Evolutionary conservation across 2,329 filamentous ascomycete genomes (phyloP).

Genomic region (Claviceps humidiphila): DNA sequence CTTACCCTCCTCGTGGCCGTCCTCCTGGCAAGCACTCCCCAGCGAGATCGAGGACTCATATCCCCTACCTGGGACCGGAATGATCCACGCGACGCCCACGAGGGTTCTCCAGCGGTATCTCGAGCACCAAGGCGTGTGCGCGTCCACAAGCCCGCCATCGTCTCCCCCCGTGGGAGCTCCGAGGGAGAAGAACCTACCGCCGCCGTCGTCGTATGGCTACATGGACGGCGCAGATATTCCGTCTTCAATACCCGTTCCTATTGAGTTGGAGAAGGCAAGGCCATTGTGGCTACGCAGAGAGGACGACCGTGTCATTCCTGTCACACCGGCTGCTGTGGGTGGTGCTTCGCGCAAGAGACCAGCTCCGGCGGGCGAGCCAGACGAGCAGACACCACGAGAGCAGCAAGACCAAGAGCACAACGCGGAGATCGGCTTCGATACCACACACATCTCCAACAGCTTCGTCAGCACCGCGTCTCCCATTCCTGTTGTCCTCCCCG

Average conservation of each 20-base stretch:
- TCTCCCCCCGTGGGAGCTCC: conserved; percentile 6
- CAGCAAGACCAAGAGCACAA: background rate
- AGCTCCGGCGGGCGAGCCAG: background rate
- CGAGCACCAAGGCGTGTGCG: conserved; percentile 18
- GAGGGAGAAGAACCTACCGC: conserved; percentile 2
- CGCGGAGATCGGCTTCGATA: conserved; percentile 9
- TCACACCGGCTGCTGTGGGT: conserved; percentile 10
- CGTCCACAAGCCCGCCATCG: background rate
- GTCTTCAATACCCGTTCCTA: conserved; percentile 13
- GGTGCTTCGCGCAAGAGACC: background rate
- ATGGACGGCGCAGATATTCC: conserved; percentile 8
- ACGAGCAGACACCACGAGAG: conserved; percentile 1
- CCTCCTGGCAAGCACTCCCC: conserved; percentile 29
- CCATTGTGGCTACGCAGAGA: background rate
- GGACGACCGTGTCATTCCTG: conserved; percentile 11
- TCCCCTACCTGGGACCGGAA: conserved; percentile 20
- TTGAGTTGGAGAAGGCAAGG: background rate
- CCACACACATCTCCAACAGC: conserved; percentile 23
- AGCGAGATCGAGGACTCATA: conserved; percentile 45
- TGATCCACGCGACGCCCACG: conserved; percentile 30
- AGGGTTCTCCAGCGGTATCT: conserved; percentile 37
- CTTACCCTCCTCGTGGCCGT: conserved; percentile 11
- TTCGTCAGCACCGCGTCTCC: conserved; percentile 9
- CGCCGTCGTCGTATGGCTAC: background rate
- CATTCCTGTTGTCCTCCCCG: conserved; percentile 7